These are phyloP conservation scores for Pyrenopolyporus hunteri DNA, from an alignment of 495 filamentous ascomycete genomes.

Conservation along the genomic window DNA sequence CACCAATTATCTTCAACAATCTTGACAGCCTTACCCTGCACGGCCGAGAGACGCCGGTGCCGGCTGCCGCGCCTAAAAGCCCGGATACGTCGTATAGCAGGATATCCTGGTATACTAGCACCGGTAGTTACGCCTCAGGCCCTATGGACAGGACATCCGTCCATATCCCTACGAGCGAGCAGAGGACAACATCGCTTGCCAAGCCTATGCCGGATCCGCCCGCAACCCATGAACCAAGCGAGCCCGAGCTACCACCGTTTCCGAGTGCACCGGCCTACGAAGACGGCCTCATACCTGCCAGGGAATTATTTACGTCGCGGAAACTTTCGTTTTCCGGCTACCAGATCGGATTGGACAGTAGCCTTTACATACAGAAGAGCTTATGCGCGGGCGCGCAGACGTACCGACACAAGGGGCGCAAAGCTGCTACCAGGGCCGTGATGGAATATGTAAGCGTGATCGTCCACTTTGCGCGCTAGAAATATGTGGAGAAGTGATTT, in stretches of 20 bases:
- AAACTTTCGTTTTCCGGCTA: slow-evolving; percentile 22
- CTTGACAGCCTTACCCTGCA: slow-evolving; percentile 28
- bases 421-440: slow-evolving; percentile 24
- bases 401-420: slow-evolving; percentile 29
- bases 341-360: slow-evolving; percentile 35
- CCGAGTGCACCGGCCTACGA: slow-evolving; percentile 20
- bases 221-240: slow-evolving; percentile 1
- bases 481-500: too few species aligned
- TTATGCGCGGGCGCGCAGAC: slow-evolving; percentile 28
- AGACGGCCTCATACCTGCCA: slow-evolving; percentile 30
- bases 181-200: slow-evolving; percentile 33
- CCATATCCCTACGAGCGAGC: slow-evolving; percentile 35
- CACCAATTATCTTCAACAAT: slow-evolving; percentile 28
- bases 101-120: slow-evolving; percentile 34
- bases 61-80: slow-evolving; percentile 12
- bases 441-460: slow-evolving; percentile 33
- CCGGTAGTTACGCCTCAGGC: slow-evolving; percentile 27
- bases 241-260: slow-evolving; percentile 1
- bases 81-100: slow-evolving; percentile 24
- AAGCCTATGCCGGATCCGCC: background rate
- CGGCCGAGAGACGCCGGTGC: slow-evolving; percentile 12
- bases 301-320: slow-evolving; percentile 18
- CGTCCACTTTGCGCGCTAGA: too few species aligned
- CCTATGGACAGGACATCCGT: slow-evolving; percentile 27
- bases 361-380: slow-evolving; percentile 30